A percentile compares a stretch with the other conserved stretches of the same genome.
Conservation (phyloP, 2,329 filamentous ascomycete genomes). For the Eutypa lata region DNA sequence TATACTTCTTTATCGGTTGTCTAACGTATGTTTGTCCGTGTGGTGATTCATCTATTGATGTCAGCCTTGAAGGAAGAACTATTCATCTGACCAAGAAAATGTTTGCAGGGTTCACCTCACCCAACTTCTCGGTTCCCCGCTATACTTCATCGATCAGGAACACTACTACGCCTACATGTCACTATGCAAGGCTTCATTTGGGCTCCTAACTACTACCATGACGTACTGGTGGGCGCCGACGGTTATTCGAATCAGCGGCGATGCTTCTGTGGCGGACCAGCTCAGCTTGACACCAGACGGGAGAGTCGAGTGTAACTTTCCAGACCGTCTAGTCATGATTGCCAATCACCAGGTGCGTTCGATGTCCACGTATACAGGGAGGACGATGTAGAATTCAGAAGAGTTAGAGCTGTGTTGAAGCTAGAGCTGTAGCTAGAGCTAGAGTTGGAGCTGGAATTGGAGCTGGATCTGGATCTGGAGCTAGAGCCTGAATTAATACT, state of each 20-base stretch:
- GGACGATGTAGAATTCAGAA: no score
- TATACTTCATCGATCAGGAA: conserved; percentile 73
- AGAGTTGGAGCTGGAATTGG: not conserved
- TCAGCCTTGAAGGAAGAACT: conserved; percentile 1
- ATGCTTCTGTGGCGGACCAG: conserved; percentile 74
- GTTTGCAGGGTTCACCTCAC: conserved; percentile 60
- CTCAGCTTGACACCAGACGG: conserved; percentile 68
- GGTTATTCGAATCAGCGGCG: conserved; percentile 76
- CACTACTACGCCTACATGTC: conserved; percentile 86
- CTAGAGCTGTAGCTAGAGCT: not conserved
- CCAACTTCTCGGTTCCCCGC: conserved; percentile 71
- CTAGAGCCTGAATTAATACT: no score
- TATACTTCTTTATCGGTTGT: conserved; percentile 51
- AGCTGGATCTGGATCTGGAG: not conserved
- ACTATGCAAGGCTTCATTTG: conserved; percentile 81
- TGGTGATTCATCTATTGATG: not conserved
- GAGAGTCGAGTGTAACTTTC: conserved; percentile 73
- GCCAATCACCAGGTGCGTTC: conserved; percentile 73
- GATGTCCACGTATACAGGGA: no score
- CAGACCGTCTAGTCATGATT: conserved; percentile 77
- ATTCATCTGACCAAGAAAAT: conserved; percentile 15
- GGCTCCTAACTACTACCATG: conserved; percentile 72
- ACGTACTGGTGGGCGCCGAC: conserved; percentile 89
- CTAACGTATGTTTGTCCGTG: conserved; percentile 43
- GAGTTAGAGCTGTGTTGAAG: no score